A percentile compares a stretch with the other conserved stretches of the same genome.
phyloP scores from a whole-genome alignment of 106 monocot genomes.

The Acorus gramineus region DNA sequence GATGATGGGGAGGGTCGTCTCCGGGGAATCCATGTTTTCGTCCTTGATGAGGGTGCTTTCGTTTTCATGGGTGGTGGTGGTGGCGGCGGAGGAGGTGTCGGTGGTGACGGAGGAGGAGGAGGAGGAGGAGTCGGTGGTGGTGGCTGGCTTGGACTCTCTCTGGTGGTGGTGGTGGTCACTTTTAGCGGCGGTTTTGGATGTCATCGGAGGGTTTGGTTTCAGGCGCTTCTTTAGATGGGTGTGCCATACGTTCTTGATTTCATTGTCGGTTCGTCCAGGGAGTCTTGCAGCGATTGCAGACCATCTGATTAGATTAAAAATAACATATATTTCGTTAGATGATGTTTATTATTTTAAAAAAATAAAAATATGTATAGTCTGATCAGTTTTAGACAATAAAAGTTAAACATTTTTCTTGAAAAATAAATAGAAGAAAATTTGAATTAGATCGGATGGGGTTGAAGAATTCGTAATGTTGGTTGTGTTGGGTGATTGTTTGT shows the following conservation, averaged over 20 bases:
- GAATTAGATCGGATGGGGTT: no score
- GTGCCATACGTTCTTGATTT: conserved; percentile 81
- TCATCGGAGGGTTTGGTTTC: neutral
- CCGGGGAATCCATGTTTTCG: conserved; percentile 12
- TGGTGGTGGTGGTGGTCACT: neutral
- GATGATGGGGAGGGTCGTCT: conserved; percentile 10
- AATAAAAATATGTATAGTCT: no score
- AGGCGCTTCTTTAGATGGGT: conserved; percentile 56
- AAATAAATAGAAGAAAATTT: no score
- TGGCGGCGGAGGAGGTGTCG: conserved; percentile 18
- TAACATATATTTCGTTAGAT: neutral
- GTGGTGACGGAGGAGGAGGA: conserved; percentile 13
- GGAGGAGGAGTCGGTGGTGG: neutral
- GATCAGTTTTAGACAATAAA: no score
- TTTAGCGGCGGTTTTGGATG: neutral
- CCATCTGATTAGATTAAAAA: conserved; percentile 28
- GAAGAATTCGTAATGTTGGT: no score
- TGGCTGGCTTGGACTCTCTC: neutral
- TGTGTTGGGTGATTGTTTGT: no score
- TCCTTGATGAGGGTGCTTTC: neutral
- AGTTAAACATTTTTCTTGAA: no score
- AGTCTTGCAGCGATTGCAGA: conserved; percentile 52
- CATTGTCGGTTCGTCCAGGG: conserved; percentile 65
- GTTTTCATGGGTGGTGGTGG: neutral
- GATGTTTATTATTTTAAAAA: no score